Evolutionary conservation across 257 asterid species (phyloP).

Genomic region (Echium plantagineum): DNA sequence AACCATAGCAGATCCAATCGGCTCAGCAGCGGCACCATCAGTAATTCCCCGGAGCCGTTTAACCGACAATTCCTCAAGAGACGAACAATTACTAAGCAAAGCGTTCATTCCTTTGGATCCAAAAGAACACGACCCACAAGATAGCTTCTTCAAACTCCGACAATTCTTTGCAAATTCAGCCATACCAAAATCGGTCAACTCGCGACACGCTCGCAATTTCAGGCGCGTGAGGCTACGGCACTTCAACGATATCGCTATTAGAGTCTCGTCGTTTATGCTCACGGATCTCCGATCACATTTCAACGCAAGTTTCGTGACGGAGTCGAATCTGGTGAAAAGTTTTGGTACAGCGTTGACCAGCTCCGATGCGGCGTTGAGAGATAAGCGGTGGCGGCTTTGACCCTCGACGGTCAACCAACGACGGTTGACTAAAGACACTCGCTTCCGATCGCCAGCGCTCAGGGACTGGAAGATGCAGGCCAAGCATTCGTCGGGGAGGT

Average conservation of each 20-base stretch:
- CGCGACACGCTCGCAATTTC: slow-evolving; percentile 83
- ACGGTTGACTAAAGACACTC: slow-evolving; percentile 59
- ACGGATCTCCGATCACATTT: slow-evolving; percentile 90
- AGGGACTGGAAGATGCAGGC: slow-evolving; percentile 56
- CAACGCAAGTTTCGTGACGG: slow-evolving; percentile 70
- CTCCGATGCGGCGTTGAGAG: slow-evolving; percentile 58
- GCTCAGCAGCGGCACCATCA: slow-evolving; percentile 32
- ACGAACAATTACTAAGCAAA: slow-evolving; percentile 49
- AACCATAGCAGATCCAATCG: slow-evolving; percentile 56
- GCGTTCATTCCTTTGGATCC: slow-evolving; percentile 77
- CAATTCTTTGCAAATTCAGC: slow-evolving; percentile 48
- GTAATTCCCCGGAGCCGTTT: slow-evolving; percentile 72
- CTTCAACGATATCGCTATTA: slow-evolving; percentile 42
- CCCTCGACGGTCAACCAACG: slow-evolving; percentile 81
- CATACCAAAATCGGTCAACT: slow-evolving; percentile 67
- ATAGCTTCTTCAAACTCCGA: slow-evolving; percentile 52
- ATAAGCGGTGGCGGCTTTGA: slow-evolving; percentile 81
- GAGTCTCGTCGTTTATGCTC: slow-evolving; percentile 53
- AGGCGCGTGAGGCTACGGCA: slow-evolving; percentile 58
- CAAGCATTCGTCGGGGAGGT: slow-evolving; percentile 72
- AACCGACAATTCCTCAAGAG: slow-evolving; percentile 63
- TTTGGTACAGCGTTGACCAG: slow-evolving; percentile 28
- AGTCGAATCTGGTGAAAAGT: slow-evolving; percentile 57
- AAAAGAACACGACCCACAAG: slow-evolving; percentile 73
- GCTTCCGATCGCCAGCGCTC: slow-evolving; percentile 65